phyloP scores from a whole-genome alignment of 495 filamentous ascomycete genomes.

The Daldinia childiae region DNA sequence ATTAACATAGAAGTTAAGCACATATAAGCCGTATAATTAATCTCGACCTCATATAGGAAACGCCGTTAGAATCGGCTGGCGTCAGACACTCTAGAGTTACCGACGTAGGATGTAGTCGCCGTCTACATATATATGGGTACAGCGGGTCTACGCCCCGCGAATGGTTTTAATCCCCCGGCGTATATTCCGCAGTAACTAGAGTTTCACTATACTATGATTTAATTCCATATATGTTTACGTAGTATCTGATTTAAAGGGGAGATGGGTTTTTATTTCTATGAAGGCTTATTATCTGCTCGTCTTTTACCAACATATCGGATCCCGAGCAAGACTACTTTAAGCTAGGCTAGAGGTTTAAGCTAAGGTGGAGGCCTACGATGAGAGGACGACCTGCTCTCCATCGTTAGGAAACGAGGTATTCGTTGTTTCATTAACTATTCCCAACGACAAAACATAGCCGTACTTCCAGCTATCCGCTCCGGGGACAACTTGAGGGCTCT shows the following conservation, averaged over 20 bases:
- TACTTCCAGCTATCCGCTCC: constrained; percentile 48
- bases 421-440: constrained; percentile 36
- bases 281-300: not conserved
- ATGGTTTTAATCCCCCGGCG: not conserved
- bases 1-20: not conserved
- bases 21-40: not conserved
- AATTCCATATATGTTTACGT: not conserved
- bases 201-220: not conserved
- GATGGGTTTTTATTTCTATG: not conserved
- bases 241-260: not conserved
- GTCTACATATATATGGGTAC: not conserved
- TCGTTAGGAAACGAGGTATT: constrained; percentile 29
- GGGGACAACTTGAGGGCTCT: constrained; percentile 6
- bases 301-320: not conserved
- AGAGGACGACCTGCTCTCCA: constrained; percentile 8
- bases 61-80: not conserved
- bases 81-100: constrained; percentile 1
- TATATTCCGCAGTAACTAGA: not conserved
- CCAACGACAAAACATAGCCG: constrained; percentile 40
- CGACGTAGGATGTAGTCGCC: not conserved
- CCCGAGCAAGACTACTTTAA: not conserved
- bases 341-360: not conserved
- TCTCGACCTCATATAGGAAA: not conserved
- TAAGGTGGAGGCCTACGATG: not conserved
- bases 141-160: not conserved